A percentile compares a stretch with the other conserved stretches of the same genome.
These are phyloP conservation scores for Cicer yamashitae DNA, from an alignment of 306 rosid genomes.

Conservation along the genomic window DNA sequence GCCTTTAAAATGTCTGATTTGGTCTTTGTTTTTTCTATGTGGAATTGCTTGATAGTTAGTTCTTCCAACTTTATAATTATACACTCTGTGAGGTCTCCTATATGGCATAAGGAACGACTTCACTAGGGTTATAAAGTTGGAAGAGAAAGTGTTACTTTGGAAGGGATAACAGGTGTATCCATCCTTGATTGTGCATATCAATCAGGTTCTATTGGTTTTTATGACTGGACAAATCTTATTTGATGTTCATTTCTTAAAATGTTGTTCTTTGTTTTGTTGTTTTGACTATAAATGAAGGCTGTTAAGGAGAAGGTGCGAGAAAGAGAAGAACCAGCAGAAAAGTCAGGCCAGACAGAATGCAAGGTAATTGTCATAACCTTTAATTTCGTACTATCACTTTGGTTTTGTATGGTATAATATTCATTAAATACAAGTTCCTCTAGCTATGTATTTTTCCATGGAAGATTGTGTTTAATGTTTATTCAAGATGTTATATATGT, in stretches of 20 bases:
- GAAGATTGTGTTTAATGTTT: conserved; percentile 24
- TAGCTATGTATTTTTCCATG: conserved; percentile 28
- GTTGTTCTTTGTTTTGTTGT: conserved; percentile 36
- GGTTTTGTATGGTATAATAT: conserved; percentile 29
- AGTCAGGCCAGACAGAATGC: conserved; percentile 74
- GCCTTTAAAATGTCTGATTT: conserved; percentile 28
- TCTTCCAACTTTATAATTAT: not conserved
- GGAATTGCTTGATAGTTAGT: conserved; percentile 33
- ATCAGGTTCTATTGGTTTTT: conserved; percentile 28
- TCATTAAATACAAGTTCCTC: conserved; percentile 6
- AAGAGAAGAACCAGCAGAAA: conserved; percentile 63
- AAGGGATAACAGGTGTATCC: conserved; percentile 3
- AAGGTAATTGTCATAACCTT: conserved; percentile 65
- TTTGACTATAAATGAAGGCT: conserved; percentile 52
- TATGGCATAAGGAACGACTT: conserved; percentile 2
- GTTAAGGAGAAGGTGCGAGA: conserved; percentile 63
- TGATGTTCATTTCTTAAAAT: conserved; percentile 40
- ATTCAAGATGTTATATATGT: conserved; percentile 31
- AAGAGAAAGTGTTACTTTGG: conserved; percentile 1
- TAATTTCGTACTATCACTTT: not conserved
- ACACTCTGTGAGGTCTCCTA: conserved; percentile 4
- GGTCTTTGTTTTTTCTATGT: conserved; percentile 31
- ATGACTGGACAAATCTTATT: conserved; percentile 1
- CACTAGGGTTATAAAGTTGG: conserved; percentile 12
- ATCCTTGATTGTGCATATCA: conserved; percentile 21